Base-by-base conservation (phyloP, 2,329 filamentous ascomycete species). In the Fusarium graminum region DNA sequence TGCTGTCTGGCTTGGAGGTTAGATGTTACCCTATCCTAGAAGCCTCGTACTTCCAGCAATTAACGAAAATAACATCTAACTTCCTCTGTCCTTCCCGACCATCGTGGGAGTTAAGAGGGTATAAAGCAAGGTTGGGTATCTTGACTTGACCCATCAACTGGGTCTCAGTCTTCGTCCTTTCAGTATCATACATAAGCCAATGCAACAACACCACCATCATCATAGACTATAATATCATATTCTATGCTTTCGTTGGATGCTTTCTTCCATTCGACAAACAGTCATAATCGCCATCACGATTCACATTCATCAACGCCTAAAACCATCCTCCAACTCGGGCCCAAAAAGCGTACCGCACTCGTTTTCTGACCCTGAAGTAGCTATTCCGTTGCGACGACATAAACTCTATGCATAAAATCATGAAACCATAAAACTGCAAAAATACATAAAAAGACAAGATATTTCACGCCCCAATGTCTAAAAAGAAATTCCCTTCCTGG, bases 271-370 rank as follows among this genome's bases (percentile, higher is more conserved):
- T 41, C 26, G 36, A 49, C 43, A 44, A 52, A 36, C 28, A 41
- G 26, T 51, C 28, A 36, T 34, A 38, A 40, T 40, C 49, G 40
- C 46, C 29, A 36, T 53, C 42, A 45, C 42, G 22, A 41, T 22
- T 59, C 53, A 50, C 51, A 40, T 52, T 47, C 53, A 62, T 32
- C 55, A 71, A 72, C 69, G 67, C 69, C 69, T 36, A 46, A 44
- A 34, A 34, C 47, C 53, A 36, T 55, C 59, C 50, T 45, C 42
- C 49, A 28, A 34, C n/a, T 38, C 49, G 36, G 45, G 46, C 19
- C 45, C 51, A 22, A 44, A 41, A 41, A 58, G 44, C 34, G 28
- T 43, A 54, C 32, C 32, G 36, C 58, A 45, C 32, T 40, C 54
- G 52, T 47, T 36, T 16, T 59, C 59, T 65, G 66, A 53, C 45